Evolutionary conservation across 495 filamentous ascomycete species (phyloP).

Genomic region (Podospora sp.): DNA sequence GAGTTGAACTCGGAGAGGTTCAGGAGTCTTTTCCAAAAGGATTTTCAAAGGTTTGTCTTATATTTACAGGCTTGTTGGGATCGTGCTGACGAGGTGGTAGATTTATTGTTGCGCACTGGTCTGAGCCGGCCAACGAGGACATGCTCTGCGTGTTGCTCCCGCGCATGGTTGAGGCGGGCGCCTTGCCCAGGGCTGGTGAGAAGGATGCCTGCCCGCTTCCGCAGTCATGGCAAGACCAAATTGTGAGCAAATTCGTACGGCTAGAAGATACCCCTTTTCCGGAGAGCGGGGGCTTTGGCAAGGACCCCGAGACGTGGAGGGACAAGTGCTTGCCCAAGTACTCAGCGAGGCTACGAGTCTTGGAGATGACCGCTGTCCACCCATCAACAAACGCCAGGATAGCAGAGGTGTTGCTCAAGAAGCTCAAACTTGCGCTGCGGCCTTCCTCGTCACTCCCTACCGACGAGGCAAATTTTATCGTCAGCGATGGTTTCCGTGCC

Average conservation of each 20-base stretch:
- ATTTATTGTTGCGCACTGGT: constrained; percentile 76
- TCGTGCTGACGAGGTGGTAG: constrained; percentile 40
- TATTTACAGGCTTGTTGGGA: neutral
- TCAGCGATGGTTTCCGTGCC: constrained; percentile 57
- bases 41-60: constrained; percentile 69
- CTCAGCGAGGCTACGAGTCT: constrained; percentile 53
- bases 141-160: constrained; percentile 71
- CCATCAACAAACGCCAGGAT: constrained; percentile 58
- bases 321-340: constrained; percentile 59
- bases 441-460: constrained; percentile 56
- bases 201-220: constrained; percentile 63
- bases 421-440: constrained; percentile 59
- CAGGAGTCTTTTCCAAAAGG: constrained; percentile 70
- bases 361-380: constrained; percentile 52
- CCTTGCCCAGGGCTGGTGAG: constrained; percentile 47
- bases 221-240: constrained; percentile 68
- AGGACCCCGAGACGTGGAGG: constrained; percentile 56
- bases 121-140: constrained; percentile 60
- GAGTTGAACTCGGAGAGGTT: constrained; percentile 76
- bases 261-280: constrained; percentile 59
- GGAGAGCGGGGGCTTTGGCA: constrained; percentile 54
- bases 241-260: constrained; percentile 63
- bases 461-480: constrained; percentile 60
- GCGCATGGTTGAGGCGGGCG: constrained; percentile 61
- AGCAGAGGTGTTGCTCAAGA: constrained; percentile 57